These are phyloP conservation scores for Cladophialophora chaetospira DNA, from an alignment of 2,329 filamentous ascomycete genomes.

Conservation along the genomic window DNA sequence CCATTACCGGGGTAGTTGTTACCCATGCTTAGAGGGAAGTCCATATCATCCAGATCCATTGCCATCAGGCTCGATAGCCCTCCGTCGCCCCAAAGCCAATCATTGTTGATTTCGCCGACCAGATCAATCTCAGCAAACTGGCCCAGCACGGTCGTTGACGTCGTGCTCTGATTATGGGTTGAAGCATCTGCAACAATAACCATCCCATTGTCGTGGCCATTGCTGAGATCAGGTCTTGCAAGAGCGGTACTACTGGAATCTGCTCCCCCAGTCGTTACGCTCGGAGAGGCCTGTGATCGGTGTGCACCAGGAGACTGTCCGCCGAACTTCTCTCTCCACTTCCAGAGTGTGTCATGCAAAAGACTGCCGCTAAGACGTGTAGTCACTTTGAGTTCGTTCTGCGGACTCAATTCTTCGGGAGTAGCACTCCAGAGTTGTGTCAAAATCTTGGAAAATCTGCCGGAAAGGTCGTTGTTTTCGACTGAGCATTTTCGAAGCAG, in stretches of 20 bases:
- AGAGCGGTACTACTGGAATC: background rate
- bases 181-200: background rate
- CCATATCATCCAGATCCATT: background rate
- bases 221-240: background rate
- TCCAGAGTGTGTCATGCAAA: slow-evolving; percentile 65
- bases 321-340: slow-evolving; percentile 66
- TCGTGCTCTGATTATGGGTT: background rate
- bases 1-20: too few relatives aligned
- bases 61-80: slow-evolving; percentile 6
- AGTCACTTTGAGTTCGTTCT: slow-evolving; percentile 28
- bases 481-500: slow-evolving; percentile 61
- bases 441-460: slow-evolving; percentile 65
- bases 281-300: background rate
- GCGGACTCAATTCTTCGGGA: slow-evolving; percentile 35
- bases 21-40: too few relatives aligned
- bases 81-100: background rate
- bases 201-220: background rate
- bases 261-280: background rate
- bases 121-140: background rate
- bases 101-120: background rate
- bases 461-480: slow-evolving; percentile 62
- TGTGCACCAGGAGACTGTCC: background rate
- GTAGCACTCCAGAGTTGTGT: slow-evolving; percentile 63
- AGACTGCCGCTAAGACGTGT: slow-evolving; percentile 40
- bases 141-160: background rate